These are phyloP conservation scores for Closterium sp. DNA, from an alignment of 139 green algal genomes.

Conservation along the genomic window DNA sequence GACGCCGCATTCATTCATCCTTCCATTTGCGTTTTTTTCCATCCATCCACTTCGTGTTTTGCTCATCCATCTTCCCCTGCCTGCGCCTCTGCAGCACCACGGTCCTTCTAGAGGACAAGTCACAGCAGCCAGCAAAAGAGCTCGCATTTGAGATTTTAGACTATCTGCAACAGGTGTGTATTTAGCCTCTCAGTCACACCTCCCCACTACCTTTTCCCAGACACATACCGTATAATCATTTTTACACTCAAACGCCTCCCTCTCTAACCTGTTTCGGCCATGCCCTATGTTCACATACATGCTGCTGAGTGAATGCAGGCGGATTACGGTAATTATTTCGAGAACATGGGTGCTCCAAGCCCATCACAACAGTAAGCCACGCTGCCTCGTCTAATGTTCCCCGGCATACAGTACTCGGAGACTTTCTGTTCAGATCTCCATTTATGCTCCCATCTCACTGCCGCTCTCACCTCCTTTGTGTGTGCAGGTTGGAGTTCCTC, in stretches of 20 bases:
- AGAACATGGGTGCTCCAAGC: neutral
- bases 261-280: neutral
- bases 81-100: neutral
- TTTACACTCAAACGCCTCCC: neutral
- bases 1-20: too few species aligned
- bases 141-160: neutral
- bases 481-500: neutral
- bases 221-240: neutral
- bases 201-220: neutral
- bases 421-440: neutral
- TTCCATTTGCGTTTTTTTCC: too few species aligned
- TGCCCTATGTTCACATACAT: neutral
- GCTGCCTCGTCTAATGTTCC: neutral
- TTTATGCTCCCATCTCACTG: neutral
- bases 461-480: neutral
- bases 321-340: neutral
- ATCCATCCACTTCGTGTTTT: too few species aligned
- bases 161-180: neutral
- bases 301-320: neutral
- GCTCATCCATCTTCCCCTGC: neutral
- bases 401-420: neutral
- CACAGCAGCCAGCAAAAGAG: neutral
- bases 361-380: neutral
- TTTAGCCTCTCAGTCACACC: neutral
- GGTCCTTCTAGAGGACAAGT: neutral